phyloP scores from a whole-genome alignment of 2,329 filamentous ascomycete genomes.

The Gnomoniopsis smithogilvyi region DNA sequence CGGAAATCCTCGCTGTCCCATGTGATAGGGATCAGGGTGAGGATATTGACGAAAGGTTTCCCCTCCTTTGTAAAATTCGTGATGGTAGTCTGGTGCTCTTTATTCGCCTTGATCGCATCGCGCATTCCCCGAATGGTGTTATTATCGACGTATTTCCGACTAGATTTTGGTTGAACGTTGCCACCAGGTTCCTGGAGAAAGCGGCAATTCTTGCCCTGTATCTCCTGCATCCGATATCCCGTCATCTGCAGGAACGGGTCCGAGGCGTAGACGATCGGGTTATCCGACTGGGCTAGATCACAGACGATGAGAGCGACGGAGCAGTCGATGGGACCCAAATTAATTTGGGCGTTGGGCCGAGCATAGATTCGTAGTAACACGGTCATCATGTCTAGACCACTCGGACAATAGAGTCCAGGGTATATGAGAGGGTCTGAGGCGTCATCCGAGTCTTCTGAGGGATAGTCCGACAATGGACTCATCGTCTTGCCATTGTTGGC shows the following conservation, averaged over 20 bases:
- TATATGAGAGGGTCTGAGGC: constrained; percentile 48
- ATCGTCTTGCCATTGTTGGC: constrained; percentile 7
- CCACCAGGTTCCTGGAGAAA: constrained; percentile 78
- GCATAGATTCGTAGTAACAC: constrained; percentile 64
- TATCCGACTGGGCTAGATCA: constrained; percentile 70
- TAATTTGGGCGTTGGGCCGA: constrained; percentile 69
- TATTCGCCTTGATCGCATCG: constrained; percentile 39
- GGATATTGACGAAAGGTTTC: constrained; percentile 73
- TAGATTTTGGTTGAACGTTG: constrained; percentile 54
- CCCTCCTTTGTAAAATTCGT: constrained; percentile 83
- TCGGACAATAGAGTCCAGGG: constrained; percentile 53
- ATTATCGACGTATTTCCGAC: constrained; percentile 64
- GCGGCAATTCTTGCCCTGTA: constrained; percentile 76
- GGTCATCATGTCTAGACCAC: constrained; percentile 52
- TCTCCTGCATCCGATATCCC: constrained; percentile 72
- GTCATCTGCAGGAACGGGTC: constrained; percentile 77
- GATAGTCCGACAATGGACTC: constrained; percentile 13
- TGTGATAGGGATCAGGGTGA: constrained; percentile 80
- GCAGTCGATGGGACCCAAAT: constrained; percentile 78
- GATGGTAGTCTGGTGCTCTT: constrained; percentile 50
- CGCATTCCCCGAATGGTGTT: constrained; percentile 56
- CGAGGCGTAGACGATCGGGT: constrained; percentile 80
- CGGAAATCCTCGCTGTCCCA: constrained; percentile 63
- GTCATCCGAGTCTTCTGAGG: constrained; percentile 6
- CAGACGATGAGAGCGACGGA: constrained; percentile 83